A percentile compares a stretch with the other conserved stretches of the same genome.
Conservation (phyloP, 1,284 basidiomycete genomes). For the Hymenochaete sp. region DNA sequence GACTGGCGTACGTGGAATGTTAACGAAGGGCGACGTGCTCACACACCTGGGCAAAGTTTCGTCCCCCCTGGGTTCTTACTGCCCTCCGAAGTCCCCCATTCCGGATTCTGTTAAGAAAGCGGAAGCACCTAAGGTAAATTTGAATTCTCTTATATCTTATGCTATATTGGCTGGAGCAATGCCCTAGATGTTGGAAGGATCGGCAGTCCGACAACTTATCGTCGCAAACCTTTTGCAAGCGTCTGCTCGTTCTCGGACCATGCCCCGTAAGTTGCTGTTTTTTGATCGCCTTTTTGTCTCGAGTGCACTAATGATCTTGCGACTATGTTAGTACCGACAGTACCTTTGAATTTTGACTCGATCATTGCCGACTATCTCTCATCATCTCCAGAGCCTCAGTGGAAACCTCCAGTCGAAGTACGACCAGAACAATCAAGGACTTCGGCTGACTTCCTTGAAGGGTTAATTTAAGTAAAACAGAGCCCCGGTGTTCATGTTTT, state of each 20-base stretch:
- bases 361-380: slow-evolving; percentile 64
- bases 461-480: not conserved
- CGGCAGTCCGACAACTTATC: slow-evolving; percentile 63
- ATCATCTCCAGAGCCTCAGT: slow-evolving; percentile 22
- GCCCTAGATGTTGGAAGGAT: slow-evolving; percentile 54
- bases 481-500: slow-evolving; percentile 26
- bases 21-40: slow-evolving; percentile 87
- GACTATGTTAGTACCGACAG: slow-evolving; percentile 28
- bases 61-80: slow-evolving; percentile 67
- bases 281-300: slow-evolving; percentile 6
- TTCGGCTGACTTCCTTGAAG: slow-evolving; percentile 19
- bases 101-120: slow-evolving; percentile 8
- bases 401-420: too few relatives aligned
- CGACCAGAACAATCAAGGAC: slow-evolving; percentile 22
- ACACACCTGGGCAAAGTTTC: slow-evolving; percentile 75
- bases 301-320: slow-evolving; percentile 5
- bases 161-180: not conserved
- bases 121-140: slow-evolving; percentile 16
- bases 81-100: slow-evolving; percentile 28
- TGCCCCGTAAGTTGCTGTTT: slow-evolving; percentile 34
- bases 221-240: slow-evolving; percentile 58
- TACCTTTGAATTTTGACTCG: slow-evolving; percentile 52
- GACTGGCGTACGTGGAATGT: slow-evolving; percentile 79
- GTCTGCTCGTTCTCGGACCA: slow-evolving; percentile 43
- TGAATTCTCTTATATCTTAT: slow-evolving; percentile 5